Evolutionary conservation across 768 basidiomycete genomes (phyloP).

Genomic region (Termitomyces sp.): DNA sequence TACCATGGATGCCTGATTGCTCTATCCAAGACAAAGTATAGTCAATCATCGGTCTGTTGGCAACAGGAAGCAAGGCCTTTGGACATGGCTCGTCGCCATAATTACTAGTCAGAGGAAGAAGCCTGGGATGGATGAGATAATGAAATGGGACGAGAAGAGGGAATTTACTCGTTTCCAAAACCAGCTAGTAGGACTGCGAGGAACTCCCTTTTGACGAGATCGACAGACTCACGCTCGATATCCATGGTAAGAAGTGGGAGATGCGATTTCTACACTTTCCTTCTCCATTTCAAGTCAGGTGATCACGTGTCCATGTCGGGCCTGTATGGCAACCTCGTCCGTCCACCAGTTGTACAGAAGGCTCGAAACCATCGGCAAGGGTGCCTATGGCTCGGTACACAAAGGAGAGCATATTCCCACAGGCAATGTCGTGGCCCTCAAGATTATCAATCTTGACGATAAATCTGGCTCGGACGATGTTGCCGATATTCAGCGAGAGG

Average conservation of each 20-base stretch:
- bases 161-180: conserved; percentile 78
- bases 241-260: conserved; percentile 45
- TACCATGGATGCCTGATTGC: conserved; percentile 80
- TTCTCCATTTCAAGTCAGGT: neutral
- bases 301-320: conserved; percentile 8
- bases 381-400: conserved; percentile 95
- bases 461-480: conserved; percentile 91
- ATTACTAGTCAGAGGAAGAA: conserved; percentile 71
- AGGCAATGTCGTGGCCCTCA: conserved; percentile 90
- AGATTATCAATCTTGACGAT: conserved; percentile 94
- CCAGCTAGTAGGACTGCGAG: conserved; percentile 86
- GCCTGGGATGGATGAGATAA: conserved; percentile 36
- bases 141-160: conserved; percentile 1
- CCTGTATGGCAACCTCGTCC: conserved; percentile 28
- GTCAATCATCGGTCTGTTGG: conserved; percentile 84
- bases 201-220: conserved; percentile 69
- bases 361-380: conserved; percentile 92
- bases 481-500: conserved; percentile 93
- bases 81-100: conserved; percentile 80
- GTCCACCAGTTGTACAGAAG: conserved; percentile 82
- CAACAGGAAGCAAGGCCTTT: conserved; percentile 85
- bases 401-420: conserved; percentile 83
- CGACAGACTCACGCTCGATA: conserved; percentile 51
- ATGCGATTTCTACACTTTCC: neutral
- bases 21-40: conserved; percentile 85